phyloP scores from a whole-genome alignment of 1,284 basidiomycete genomes.

The Hypsizygus ulmarius region DNA sequence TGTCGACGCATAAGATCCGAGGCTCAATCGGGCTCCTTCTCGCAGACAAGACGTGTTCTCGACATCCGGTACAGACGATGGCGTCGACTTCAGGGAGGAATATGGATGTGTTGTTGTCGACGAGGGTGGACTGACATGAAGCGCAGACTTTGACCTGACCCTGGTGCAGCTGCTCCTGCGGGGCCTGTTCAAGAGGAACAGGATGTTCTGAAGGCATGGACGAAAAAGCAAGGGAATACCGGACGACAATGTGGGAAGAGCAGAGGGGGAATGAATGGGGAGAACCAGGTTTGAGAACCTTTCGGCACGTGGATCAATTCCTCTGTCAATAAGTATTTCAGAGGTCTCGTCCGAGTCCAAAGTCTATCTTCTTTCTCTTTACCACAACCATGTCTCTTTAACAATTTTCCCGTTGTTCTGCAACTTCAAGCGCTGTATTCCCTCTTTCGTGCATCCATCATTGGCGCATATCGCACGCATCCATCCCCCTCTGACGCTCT shows the following conservation, averaged over 20 bases:
- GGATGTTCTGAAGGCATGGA: constrained; percentile 41
- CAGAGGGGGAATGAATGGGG: constrained; percentile 8
- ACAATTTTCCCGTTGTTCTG: no score
- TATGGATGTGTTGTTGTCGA: constrained; percentile 29
- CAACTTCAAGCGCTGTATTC: no score
- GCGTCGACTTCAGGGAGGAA: constrained; percentile 30
- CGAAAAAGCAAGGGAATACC: constrained; percentile 8
- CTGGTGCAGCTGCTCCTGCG: constrained; percentile 25
- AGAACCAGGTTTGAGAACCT: constrained; percentile 13
- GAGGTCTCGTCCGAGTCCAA: background rate
- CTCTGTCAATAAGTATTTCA: no score
- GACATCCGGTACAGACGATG: constrained; percentile 40
- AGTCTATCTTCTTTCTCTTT: background rate
- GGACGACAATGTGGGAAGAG: constrained; percentile 17
- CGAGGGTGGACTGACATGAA: constrained; percentile 37
- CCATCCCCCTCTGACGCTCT: no score
- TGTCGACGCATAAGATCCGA: constrained; percentile 26
- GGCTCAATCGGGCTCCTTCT: constrained; percentile 17
- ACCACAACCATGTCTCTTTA: background rate
- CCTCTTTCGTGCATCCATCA: no score
- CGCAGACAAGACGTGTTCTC: constrained; percentile 28
- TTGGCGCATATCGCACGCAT: no score
- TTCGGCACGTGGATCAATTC: constrained; percentile 19
- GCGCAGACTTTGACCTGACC: constrained; percentile 41
- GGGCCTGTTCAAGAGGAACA: constrained; percentile 23